Base-by-base conservation (phyloP, 495 filamentous ascomycete genomes). In the Bacidia rubella region DNA sequence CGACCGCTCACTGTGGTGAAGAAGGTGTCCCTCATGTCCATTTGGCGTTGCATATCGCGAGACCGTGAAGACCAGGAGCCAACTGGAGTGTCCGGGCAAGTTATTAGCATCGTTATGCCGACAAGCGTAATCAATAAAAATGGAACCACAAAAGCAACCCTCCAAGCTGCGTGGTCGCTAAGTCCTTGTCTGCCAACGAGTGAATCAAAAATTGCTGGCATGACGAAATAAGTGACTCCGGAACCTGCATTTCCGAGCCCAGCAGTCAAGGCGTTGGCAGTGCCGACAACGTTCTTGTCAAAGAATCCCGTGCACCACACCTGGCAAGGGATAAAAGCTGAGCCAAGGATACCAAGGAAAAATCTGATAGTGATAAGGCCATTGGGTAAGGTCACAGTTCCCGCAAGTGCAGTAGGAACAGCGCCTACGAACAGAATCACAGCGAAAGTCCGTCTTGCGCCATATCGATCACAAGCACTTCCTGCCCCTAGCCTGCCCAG, bases 281-380 rank as follows among this genome's bases (percentile, higher is more conserved):
- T 86, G 26, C 90, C 90, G 17, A 97, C 86, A n/a, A 95, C 79
- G 62, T 86, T 92, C 70, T 92, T 95, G 70, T 97, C 90, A 59
- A 90, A 94, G 72, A 90, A 95, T 0, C 84, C 88, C 0, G 90
- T 95, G 27, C 82, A 85, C 89, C 90, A 97, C 2, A 95, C 90
- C 59, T 95, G 90, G 65, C 90, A 95, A 2, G 90, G 90, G 1
- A 97, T 87, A 58, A 97, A 97, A 2, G 76, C 76, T 0, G 83
- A 90, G 20, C 90, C 90, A 1, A 97, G 74, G 48, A 97, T 93
- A 23, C 90, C 90, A 51, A 95, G 75, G 67, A 95, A 95, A 69
- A 95, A 93, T 26, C 90, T 79, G 45, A 89, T 68, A 4, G 81
- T 72, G 49, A 89, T 81, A 21, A 95, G 74, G 0, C 89, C 85